phyloP scores from a whole-genome alignment of 179 eudicot species.

The Heliamphora pulchella region DNA sequence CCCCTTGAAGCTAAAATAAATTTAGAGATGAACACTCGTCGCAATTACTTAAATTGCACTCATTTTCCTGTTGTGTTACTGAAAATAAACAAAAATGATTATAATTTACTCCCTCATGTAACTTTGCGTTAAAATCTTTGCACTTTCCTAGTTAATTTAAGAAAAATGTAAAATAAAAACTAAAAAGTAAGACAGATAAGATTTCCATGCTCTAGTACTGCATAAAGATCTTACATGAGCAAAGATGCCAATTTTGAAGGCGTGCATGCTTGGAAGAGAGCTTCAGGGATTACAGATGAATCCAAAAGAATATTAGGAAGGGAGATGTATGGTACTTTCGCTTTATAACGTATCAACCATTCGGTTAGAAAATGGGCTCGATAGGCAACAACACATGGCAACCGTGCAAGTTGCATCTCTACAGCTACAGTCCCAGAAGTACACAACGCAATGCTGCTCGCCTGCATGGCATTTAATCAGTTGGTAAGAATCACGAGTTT shows the following conservation, averaged over 20 bases:
- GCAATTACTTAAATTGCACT: neutral
- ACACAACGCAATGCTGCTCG: slow-evolving; percentile 70
- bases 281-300: slow-evolving; percentile 79
- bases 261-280: slow-evolving; percentile 64
- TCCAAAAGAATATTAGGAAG: slow-evolving; percentile 76
- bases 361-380: slow-evolving; percentile 90
- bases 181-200: neutral
- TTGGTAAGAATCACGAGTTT: neutral
- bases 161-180: too few relatives aligned
- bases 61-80: neutral
- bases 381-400: slow-evolving; percentile 86
- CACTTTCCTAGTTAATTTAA: neutral
- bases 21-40: neutral
- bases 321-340: slow-evolving; percentile 72
- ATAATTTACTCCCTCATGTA: neutral
- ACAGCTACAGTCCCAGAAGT: slow-evolving; percentile 89
- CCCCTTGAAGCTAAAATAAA: neutral
- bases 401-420: slow-evolving; percentile 80
- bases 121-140: neutral
- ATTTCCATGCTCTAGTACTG: too few relatives aligned
- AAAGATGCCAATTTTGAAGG: slow-evolving; percentile 54
- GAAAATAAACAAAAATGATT: neutral
- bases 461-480: slow-evolving; percentile 35
- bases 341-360: slow-evolving; percentile 63
- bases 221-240: slow-evolving; percentile 44